These are phyloP conservation scores for Eucalyptus pauciflora DNA, from an alignment of 345 rosid species.

Conservation along the genomic window DNA sequence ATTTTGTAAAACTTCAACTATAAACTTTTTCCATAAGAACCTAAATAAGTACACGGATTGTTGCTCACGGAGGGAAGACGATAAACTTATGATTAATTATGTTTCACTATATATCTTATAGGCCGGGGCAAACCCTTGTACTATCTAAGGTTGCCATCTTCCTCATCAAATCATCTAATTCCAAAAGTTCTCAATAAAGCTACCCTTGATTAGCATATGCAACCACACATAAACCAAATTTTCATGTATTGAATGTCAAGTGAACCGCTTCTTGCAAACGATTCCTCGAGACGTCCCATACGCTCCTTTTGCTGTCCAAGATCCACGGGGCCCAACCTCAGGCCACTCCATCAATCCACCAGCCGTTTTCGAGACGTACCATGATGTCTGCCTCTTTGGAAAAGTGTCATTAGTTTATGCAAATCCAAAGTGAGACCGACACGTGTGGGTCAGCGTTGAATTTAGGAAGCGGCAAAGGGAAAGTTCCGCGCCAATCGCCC, in stretches of 20 bases:
- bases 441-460: neutral
- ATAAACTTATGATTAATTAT: no score
- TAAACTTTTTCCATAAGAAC: no score
- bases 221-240: no score
- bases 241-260: neutral
- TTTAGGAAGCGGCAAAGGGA: neutral
- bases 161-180: neutral
- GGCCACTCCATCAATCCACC: neutral
- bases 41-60: accelerated
- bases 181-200: neutral
- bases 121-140: accelerated
- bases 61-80: accelerated
- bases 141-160: neutral
- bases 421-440: neutral
- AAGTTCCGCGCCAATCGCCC: neutral
- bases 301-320: neutral
- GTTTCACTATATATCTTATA: no score
- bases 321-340: neutral
- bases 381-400: neutral
- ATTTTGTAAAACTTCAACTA: neutral
- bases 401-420: neutral
- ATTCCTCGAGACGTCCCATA: neutral
- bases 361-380: neutral
- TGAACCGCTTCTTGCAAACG: neutral
- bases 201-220: neutral